Percentiles rank a stretch among this genome's conserved stretches.
These are phyloP conservation scores for Viridothelium virens DNA, from an alignment of 495 filamentous ascomycete species.

Conservation along the genomic window DNA sequence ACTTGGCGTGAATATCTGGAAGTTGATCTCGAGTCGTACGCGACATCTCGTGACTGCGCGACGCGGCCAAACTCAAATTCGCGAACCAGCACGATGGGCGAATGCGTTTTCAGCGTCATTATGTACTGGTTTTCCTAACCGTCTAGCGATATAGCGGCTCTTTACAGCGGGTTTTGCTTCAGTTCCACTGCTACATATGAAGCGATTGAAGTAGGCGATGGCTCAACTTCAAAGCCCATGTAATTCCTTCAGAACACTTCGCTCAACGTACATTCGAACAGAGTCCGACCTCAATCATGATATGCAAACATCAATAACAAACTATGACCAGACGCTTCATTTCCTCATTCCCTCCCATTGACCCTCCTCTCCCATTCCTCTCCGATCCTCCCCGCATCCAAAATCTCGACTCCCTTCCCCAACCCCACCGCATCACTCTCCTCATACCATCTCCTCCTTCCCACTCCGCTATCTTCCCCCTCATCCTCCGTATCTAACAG, in stretches of 20 bases:
- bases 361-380: slow-evolving; percentile 79
- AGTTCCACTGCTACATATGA: neutral
- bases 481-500: slow-evolving; percentile 89
- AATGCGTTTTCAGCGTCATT: too few relatives aligned
- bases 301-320: neutral
- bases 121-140: too few relatives aligned
- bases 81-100: neutral
- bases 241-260: neutral
- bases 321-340: neutral
- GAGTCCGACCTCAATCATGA: neutral
- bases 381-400: slow-evolving; percentile 65
- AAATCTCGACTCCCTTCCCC: slow-evolving; percentile 77
- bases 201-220: neutral
- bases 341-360: slow-evolving; percentile 40
- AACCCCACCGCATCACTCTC: slow-evolving; percentile 70
- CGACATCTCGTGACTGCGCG: slow-evolving; percentile 8
- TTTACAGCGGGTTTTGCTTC: too few relatives aligned
- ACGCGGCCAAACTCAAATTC: neutral
- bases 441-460: slow-evolving; percentile 64
- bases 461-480: slow-evolving; percentile 38
- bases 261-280: neutral
- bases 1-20: too few relatives aligned
- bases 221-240: too few relatives aligned
- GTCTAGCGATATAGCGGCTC: too few relatives aligned
- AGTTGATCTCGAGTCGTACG: neutral